Evolutionary conservation across 306 rosid species (phyloP), one percentile per base, ranked within the genome.

Genomic region (Sophora flavescens): DNA sequence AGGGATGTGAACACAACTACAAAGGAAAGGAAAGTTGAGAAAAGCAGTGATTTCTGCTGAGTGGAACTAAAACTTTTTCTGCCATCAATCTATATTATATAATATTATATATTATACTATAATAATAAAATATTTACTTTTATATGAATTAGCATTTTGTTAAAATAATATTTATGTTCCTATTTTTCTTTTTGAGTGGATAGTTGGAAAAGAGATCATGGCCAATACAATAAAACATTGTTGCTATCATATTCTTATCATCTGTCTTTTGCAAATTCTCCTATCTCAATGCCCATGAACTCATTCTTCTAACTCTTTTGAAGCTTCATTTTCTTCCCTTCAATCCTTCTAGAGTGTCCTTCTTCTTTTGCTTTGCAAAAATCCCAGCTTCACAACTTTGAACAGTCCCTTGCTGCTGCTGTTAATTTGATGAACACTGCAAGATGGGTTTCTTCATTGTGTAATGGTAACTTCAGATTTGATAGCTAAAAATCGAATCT

Each of bases 41-140:
- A 84, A 85, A 85, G 84, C 87, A 69, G 86, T 86, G 76, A 84
- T 80, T 86, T 91, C 84, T 80, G 76, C 78, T 74, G 51, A 75
- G 93, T 90, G 93, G 92, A n/a, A 85, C 83, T 81, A 70, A 73
- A 60, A 28, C 83, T 88, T 85, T 82, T 89, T 87, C 72, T 77
- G 76, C 88, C 84, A 44, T 44, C 50, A 2, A 44, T 47, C 48
- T 67, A 39, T 66, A 18, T 52, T 22, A 22, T 22, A 22, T 22
- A 22, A 22, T 22, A 22, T 22, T 78, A 63, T 53, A 8, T 77
- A 61, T 45, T 32, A n/a, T 41, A 63, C 38, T 36, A 32, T 72
- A 22, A 32, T 72, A 6, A 6, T 41, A 11, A 51, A 63, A 66
- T 70, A 17, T 22, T 36, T 9, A 11, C 38, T 4, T 36, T 44